A percentile compares a stretch with the other conserved stretches of the same genome.
Evolutionary conservation across 768 basidiomycete genomes (phyloP).

Genomic region (Peribolospora baueri): DNA sequence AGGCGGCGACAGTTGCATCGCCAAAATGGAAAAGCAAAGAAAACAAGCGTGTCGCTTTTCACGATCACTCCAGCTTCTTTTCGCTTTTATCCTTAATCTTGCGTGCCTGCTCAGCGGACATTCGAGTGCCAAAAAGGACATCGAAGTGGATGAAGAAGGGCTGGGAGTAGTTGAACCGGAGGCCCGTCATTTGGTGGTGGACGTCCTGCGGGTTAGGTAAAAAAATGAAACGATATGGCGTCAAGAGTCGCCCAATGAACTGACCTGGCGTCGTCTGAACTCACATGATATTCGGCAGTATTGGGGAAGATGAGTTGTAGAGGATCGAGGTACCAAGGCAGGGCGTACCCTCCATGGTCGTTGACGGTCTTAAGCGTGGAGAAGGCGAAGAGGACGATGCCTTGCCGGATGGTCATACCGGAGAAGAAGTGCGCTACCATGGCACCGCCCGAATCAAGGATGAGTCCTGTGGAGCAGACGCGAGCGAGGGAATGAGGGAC

Average conservation of each 20-base stretch:
- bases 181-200: constrained; percentile 32
- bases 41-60: background rate
- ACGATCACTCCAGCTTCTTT: background rate
- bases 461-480: background rate
- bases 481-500: no score
- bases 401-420: constrained; percentile 53
- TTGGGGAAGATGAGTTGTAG: constrained; percentile 62
- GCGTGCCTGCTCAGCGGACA: constrained; percentile 19
- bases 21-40: background rate
- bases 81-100: background rate
- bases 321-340: constrained; percentile 57
- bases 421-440: constrained; percentile 45
- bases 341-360: constrained; percentile 18
- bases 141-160: constrained; percentile 97
- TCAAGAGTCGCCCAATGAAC: constrained; percentile 34
- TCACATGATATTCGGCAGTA: constrained; percentile 92
- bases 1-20: no score
- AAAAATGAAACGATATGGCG: background rate
- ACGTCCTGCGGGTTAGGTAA: background rate
- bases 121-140: constrained; percentile 47
- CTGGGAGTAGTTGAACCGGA: constrained; percentile 87
- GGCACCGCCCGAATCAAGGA: constrained; percentile 57
- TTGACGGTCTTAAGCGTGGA: constrained; percentile 43
- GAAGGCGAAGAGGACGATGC: constrained; percentile 54
- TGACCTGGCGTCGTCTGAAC: no score